Evolutionary conservation across 164 flowering plant genomes (phyloP), one percentile per base, ranked within the genome.

Genomic region (Santalum album): DNA sequence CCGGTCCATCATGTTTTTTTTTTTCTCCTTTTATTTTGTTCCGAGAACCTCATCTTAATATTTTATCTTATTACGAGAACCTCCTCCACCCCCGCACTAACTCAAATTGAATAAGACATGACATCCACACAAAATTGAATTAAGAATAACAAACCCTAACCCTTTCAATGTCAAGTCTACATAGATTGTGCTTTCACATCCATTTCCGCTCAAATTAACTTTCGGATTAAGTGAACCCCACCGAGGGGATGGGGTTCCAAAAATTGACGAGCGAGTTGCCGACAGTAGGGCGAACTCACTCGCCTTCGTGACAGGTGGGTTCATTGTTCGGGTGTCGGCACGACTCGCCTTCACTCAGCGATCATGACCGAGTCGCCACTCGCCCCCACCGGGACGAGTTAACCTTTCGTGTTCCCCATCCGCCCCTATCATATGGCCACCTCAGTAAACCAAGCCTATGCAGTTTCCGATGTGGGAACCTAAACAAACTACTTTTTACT

Each of bases 311-410:
- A 26, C 39, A 45, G 2, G 25, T 46, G 65, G 54, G 65, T 61
- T 61, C 65, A 40, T 42, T 22, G 17, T 15, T 45, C 43, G 12
- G 59, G 65, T 49, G 65, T 62, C 38, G 59, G 65, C 65, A 49
- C 65, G 65, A 55, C 65, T 10, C 40, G 55, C 50, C 65, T 17
- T 62, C 65, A 38, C 65, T 62, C 16, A 1, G 12, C 65, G 65
- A 36, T 55, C 65, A 55, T 62, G 36, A 26, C 19, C 55, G 24
- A 49, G 59, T 62, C 59, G 65, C 59, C 65, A 23, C 29, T 34
- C 59, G 55, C 65, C 65, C 65, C 65, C 53, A 51, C 48, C 65
- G 55, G 55, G 65, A 55, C 59, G 55, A 24, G 65, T 55, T 40
- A 36, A 24, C 2, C 29, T 17, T 29, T 1, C 2, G 35, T 36